These are phyloP conservation scores for Mycena olivaceomarginata DNA, from an alignment of 768 basidiomycete species.

Conservation along the genomic window DNA sequence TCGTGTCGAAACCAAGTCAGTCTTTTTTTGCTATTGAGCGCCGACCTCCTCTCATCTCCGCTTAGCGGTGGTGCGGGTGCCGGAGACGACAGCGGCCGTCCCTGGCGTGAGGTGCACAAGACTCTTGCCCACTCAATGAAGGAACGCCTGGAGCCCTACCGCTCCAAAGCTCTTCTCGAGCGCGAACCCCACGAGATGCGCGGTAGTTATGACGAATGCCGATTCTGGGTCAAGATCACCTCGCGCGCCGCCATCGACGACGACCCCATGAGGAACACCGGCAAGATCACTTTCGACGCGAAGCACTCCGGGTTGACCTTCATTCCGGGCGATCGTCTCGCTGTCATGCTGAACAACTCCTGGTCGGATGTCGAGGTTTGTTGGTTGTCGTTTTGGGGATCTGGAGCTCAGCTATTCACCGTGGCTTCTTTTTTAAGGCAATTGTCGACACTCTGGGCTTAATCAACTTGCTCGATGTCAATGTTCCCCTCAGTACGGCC, in stretches of 20 bases:
- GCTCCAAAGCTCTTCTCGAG: slow-evolving; percentile 3
- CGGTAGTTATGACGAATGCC: slow-evolving; percentile 3
- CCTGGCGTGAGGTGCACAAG: slow-evolving; percentile 1
- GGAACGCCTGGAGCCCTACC: slow-evolving; percentile 6
- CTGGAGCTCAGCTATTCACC: not conserved
- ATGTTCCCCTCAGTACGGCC: slow-evolving; percentile 7
- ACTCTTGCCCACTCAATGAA: not conserved
- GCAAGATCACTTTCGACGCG: slow-evolving; percentile 1
- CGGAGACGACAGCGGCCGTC: not conserved
- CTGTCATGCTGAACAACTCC: slow-evolving; percentile 7
- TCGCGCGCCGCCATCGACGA: not conserved
- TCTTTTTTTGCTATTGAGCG: not conserved
- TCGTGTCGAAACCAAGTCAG: slow-evolving; percentile 4
- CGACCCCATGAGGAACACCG: slow-evolving; percentile 1
- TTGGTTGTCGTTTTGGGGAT: not conserved
- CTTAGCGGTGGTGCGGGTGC: not conserved
- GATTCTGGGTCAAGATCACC: slow-evolving; percentile 5
- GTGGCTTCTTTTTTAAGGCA: not conserved
- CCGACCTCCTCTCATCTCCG: slow-evolving; percentile 4
- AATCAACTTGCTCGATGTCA: not conserved
- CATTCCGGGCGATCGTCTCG: not conserved
- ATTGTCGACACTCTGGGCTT: slow-evolving; percentile 5
- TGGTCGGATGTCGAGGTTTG: not conserved
- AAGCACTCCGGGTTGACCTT: slow-evolving; percentile 1
- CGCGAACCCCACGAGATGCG: slow-evolving; percentile 1